These are phyloP conservation scores for Microsporum canis DNA, from an alignment of 2,329 filamentous ascomycete genomes.

Conservation along the genomic window DNA sequence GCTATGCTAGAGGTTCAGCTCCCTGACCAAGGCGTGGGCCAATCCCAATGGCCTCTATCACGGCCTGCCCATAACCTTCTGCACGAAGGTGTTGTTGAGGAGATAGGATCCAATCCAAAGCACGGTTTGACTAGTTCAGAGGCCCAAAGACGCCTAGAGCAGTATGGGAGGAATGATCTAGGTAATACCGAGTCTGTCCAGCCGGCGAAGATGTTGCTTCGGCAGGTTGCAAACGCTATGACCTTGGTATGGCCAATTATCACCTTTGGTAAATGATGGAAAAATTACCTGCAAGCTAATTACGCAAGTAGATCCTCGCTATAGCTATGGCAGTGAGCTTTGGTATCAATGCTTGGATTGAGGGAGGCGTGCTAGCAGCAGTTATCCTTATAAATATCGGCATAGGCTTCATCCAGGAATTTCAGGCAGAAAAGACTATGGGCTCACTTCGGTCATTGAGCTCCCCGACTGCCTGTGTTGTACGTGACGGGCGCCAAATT, in stretches of 20 bases:
- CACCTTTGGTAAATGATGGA: background rate
- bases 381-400: slow-evolving; percentile 49
- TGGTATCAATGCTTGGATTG: slow-evolving; percentile 48
- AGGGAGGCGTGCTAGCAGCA: slow-evolving; percentile 47
- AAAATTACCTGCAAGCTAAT: slow-evolving; percentile 15
- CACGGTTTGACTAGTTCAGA: slow-evolving; percentile 48
- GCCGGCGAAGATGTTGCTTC: slow-evolving; percentile 48
- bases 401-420: slow-evolving; percentile 47
- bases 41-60: slow-evolving; percentile 37
- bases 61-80: slow-evolving; percentile 52
- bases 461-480: slow-evolving; percentile 39
- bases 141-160: slow-evolving; percentile 43
- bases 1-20: background rate
- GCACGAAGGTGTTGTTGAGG: slow-evolving; percentile 41
- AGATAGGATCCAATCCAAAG: slow-evolving; percentile 46
- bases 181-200: slow-evolving; percentile 40
- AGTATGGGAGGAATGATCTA: slow-evolving; percentile 53
- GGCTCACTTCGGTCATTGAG: slow-evolving; percentile 41
- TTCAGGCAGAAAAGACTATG: slow-evolving; percentile 44
- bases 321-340: slow-evolving; percentile 48
- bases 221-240: slow-evolving; percentile 56
- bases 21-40: background rate
- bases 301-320: slow-evolving; percentile 35
- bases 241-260: slow-evolving; percentile 41
- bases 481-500: slow-evolving; percentile 40